Base-by-base conservation (phyloP, 164 flowering plant genomes). In the Nelumbo lutea region DNA sequence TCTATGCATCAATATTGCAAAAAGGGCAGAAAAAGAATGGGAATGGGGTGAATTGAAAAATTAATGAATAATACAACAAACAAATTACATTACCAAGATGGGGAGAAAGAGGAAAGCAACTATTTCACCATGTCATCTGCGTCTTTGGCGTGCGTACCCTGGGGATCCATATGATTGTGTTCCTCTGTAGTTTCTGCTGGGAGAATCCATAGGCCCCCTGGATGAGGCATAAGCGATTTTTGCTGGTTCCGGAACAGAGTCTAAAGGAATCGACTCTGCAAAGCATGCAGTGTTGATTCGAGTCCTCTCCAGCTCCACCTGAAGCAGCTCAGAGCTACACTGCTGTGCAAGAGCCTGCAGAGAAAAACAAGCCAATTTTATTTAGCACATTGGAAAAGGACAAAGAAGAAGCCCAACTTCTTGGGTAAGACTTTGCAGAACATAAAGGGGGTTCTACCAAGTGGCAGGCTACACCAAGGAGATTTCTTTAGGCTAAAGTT, bases 271-370 rank as follows among this genome's bases (percentile, higher is more conserved):
- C 6, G 90, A 81, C 78, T 95, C 99, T 59, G 74, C 85, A 78
- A 92, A 95, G 76, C 99, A 95, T 62, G 98, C 91, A 2, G 96
- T 85, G 74, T 96, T 96, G 45, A 96, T 77, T 5, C 93, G 91
- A 47, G 99, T 96, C 76, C 96, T 83, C 77, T 93, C 97, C 2
- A 93, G 91, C 76, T 93, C 99, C 15, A 79, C 62, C 74, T 90
- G 91, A 63, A 96, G 97, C 62, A 96, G 82, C 65, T 96, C 99
- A 1, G 93, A 72, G 71, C 94, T 85, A 70, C 73, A 93, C 75
- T 93, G 98, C 82, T 96, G 97, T 4, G 97, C 95, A 55, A 90
- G 93, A 61, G 96, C 97, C 99, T 93, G 84, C 39, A 61, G 58
- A 52, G 74, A 59, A 42, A 46, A 72, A 15, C 10, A 52, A 61